Percentiles rank a stretch among this genome's conserved stretches.
Conservation (phyloP, 1,139 yeast species). For the Yamadazyma membranifaciens region DNA sequence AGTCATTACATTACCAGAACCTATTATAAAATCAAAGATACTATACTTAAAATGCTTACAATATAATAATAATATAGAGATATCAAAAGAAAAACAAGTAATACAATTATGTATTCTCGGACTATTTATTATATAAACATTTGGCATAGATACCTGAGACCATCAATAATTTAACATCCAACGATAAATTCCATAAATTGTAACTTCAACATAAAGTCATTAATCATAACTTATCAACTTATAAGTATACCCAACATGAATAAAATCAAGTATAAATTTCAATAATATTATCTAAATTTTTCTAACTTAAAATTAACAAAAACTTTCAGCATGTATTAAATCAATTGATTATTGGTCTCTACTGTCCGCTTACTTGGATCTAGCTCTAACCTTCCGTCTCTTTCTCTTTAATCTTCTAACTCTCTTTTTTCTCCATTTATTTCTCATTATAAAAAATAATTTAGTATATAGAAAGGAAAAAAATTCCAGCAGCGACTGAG, state of each 20-base stretch:
- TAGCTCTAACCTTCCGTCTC: constrained; percentile 99
- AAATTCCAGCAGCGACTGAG: constrained; percentile 8
- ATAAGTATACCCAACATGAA: too few relatives aligned
- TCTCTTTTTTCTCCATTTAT: constrained; percentile 99
- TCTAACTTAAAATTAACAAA: not conserved
- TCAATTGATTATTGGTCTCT: constrained; percentile 4
- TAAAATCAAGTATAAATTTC: not conserved
- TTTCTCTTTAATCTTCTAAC: constrained; percentile 99
- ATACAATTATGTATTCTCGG: constrained; percentile 5
- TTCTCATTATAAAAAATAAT: constrained; percentile 59
- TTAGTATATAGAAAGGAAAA: constrained; percentile 11
- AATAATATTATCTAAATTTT: constrained; percentile 2
- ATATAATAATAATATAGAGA: too few relatives aligned
- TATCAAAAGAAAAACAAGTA: not conserved
- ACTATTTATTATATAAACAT: constrained; percentile 5
- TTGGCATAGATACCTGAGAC: constrained; percentile 6
- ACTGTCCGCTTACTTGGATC: constrained; percentile 84
- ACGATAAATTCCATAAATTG: constrained; percentile 1
- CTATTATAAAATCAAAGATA: too few relatives aligned
- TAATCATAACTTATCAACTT: too few relatives aligned
- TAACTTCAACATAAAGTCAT: too few relatives aligned
- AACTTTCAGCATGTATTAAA: constrained; percentile 2
- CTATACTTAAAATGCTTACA: too few relatives aligned
- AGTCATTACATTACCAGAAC: too few relatives aligned
- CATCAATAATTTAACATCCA: not conserved